Conservation (phyloP, 306 rosid species). For the Pterocarpus macrocarpus region DNA sequence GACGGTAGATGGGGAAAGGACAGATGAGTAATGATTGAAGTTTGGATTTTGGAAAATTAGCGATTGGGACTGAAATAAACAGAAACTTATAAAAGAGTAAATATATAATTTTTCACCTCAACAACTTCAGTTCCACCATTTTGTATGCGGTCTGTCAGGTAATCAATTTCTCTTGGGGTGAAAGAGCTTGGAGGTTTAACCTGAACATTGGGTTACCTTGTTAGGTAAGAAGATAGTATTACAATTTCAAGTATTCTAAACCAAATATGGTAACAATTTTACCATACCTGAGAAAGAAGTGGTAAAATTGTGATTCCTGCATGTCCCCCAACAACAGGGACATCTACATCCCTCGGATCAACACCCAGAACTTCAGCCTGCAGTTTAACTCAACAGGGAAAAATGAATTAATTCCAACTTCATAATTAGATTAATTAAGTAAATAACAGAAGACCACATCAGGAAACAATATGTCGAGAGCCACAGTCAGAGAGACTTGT, state of each 20-base stretch:
- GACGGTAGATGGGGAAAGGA: constrained; percentile 41
- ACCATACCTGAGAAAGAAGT: constrained; percentile 90
- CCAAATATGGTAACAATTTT: constrained; percentile 12
- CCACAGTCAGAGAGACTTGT: not conserved
- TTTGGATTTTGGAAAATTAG: constrained; percentile 27
- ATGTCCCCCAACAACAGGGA: constrained; percentile 96
- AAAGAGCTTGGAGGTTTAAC: constrained; percentile 87
- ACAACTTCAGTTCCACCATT: constrained; percentile 99
- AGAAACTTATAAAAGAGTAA: not conserved
- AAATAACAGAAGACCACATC: constrained; percentile 9
- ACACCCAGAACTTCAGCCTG: constrained; percentile 92
- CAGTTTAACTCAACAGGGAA: constrained; percentile 17
- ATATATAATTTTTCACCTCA: constrained; percentile 64
- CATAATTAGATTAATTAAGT: not conserved
- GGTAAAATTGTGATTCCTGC: constrained; percentile 95
- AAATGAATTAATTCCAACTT: constrained; percentile 27
- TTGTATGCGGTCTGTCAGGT: constrained; percentile 91
- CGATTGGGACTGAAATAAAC: constrained; percentile 17
- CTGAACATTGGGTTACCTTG: constrained; percentile 52
- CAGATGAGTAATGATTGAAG: constrained; percentile 4
- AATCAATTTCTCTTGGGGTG: constrained; percentile 71
- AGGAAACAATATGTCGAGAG: constrained; percentile 8
- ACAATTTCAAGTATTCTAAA: constrained; percentile 20
- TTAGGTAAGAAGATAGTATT: constrained; percentile 4
- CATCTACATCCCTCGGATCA: constrained; percentile 94